Evolutionary conservation across 106 monocot genomes (phyloP), one percentile per base, ranked within the genome.

Genomic region (Platanthera zijinensis): DNA sequence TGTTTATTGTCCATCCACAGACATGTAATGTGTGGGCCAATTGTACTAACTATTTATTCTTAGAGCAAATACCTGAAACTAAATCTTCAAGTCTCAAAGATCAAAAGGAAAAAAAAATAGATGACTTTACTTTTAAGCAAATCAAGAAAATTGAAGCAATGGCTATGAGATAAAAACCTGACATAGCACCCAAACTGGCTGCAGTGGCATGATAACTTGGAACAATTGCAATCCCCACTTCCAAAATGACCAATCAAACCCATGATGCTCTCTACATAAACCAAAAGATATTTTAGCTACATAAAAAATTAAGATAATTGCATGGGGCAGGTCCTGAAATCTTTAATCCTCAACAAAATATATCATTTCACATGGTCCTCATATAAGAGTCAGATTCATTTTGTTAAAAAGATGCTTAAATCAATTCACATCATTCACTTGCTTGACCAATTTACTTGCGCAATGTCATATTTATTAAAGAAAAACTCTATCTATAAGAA

Each of bases 191-290:
- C 85, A 75, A 85, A 85, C 15, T 75, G 82, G 25, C 51, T 45
- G 78, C 85, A 85, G 49, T 85, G 85, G 61, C 72, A 79, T 17
- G 59, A 74, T 72, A 82, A 73, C 68, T 70, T 81, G 30, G 80
- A 78, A 39, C 71, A 78, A 70, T 53, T 67, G 59, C 77, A 49
- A 63, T 3, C 32, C 57, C 15, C 53, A 17, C 32, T 46, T 30
- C 25, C 61, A 72, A 19, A 53, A 28, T 75, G 66, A 66, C 85
- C 85, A 78, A 85, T 81, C 21, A 59, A 78, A 47, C 71, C 66
- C 78, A 85, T 51, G 46, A 82, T 81, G 52, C 19, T 39, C 64
- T 76, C 85, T 85, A 75, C 72, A 77, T 3, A 0, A 39, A 46
- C 56, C 11, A 72, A 21, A 72, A 50, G 10, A 71, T 71, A 15